Percentiles rank a stretch among this genome's conserved stretches.
phyloP scores from a whole-genome alignment of 2,329 filamentous ascomycete genomes.

The Pseudogymnoascus sp. region DNA sequence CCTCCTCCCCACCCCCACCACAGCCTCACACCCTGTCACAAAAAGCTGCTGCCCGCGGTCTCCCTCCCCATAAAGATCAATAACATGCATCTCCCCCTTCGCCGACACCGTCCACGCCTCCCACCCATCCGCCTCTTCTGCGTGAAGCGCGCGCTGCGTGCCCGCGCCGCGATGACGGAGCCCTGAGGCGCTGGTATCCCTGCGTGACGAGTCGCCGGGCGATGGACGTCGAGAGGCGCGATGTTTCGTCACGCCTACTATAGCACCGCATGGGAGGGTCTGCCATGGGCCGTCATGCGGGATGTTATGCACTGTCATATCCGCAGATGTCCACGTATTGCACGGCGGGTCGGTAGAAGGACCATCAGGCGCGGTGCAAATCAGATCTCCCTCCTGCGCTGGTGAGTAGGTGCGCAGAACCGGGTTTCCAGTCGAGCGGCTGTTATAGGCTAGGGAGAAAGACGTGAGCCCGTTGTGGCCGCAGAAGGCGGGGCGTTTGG shows the following conservation, averaged over 20 bases:
- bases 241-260: slow-evolving; percentile 53
- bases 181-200: neutral
- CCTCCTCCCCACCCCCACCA: slow-evolving; percentile 52
- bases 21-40: slow-evolving; percentile 58
- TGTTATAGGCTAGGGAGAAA: slow-evolving; percentile 56
- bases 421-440: slow-evolving; percentile 48
- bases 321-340: slow-evolving; percentile 45
- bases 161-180: slow-evolving; percentile 19
- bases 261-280: slow-evolving; percentile 49
- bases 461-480: slow-evolving; percentile 50
- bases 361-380: slow-evolving; percentile 47
- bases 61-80: slow-evolving; percentile 26
- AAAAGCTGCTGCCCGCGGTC: slow-evolving; percentile 44
- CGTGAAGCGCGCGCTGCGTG: neutral
- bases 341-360: slow-evolving; percentile 36
- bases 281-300: slow-evolving; percentile 61
- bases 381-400: slow-evolving; percentile 43
- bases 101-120: slow-evolving; percentile 46
- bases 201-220: slow-evolving; percentile 13
- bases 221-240: slow-evolving; percentile 27
- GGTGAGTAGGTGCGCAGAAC: slow-evolving; percentile 58
- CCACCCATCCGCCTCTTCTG: slow-evolving; percentile 34
- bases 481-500: slow-evolving; percentile 43
- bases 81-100: slow-evolving; percentile 31
- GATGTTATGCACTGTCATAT: slow-evolving; percentile 45